Percentiles rank a stretch among this genome's conserved stretches.
phyloP scores from a whole-genome alignment of 169 alveolate species.

The Plasmodium knowlesi region DNA sequence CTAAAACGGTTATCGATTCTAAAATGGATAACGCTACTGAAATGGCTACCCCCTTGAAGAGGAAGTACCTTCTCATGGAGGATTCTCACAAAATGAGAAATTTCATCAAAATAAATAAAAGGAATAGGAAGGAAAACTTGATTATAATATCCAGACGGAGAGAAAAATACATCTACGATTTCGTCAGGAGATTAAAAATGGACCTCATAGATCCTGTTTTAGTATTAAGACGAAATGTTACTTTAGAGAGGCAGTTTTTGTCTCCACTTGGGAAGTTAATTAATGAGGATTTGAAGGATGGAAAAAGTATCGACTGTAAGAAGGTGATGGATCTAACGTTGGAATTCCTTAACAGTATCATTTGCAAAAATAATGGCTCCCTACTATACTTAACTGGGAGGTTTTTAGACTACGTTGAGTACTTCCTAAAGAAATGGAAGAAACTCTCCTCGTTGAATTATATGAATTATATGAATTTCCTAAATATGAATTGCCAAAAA shows the following conservation, averaged over 20 bases:
- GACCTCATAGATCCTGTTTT: constrained; percentile 52
- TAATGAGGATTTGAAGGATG: constrained; percentile 12
- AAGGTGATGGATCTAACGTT: constrained; percentile 36
- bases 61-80: constrained; percentile 20
- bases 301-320: constrained; percentile 21
- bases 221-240: constrained; percentile 15
- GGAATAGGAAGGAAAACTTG: constrained; percentile 39
- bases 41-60: not conserved
- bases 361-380: constrained; percentile 65
- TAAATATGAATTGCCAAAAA: constrained; percentile 35
- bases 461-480: constrained; percentile 33
- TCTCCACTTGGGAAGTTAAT: constrained; percentile 63
- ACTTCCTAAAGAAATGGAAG: constrained; percentile 41
- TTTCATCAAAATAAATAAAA: constrained; percentile 62
- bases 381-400: constrained; percentile 21
- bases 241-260: constrained; percentile 1
- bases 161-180: not conserved
- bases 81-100: constrained; percentile 45
- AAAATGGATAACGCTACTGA: not conserved
- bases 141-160: constrained; percentile 10
- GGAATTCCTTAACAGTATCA: constrained; percentile 38
- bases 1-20: not conserved
- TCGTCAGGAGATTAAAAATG: constrained; percentile 33
- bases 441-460: constrained; percentile 11
- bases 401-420: not conserved